Conservation (phyloP, 345 rosid species). For the Pseudoturritis turrita region DNA sequence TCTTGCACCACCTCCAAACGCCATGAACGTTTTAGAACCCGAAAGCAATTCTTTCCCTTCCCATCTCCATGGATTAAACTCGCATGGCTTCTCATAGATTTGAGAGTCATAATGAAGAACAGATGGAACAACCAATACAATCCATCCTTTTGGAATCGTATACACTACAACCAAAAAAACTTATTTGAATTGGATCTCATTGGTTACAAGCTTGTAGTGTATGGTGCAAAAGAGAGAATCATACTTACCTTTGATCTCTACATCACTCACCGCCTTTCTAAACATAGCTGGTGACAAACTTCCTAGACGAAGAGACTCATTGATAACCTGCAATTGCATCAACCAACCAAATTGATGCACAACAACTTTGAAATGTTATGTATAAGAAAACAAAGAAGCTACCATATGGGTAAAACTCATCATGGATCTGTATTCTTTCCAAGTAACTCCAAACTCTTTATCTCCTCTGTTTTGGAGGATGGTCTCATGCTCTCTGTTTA, state of each 20-base stretch:
- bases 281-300: constrained; percentile 35
- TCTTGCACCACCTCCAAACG: constrained; percentile 48
- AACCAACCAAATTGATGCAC: neutral
- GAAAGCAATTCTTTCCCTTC: constrained; percentile 29
- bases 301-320: constrained; percentile 43
- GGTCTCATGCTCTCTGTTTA: constrained; percentile 40
- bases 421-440: constrained; percentile 35
- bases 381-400: neutral
- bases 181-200: neutral
- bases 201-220: neutral
- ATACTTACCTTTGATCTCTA: constrained; percentile 32
- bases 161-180: constrained; percentile 28
- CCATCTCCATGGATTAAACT: constrained; percentile 48
- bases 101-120: constrained; percentile 32
- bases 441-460: constrained; percentile 17
- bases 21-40: constrained; percentile 44
- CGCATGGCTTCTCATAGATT: constrained; percentile 29
- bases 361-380: neutral
- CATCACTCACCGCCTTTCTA: constrained; percentile 36
- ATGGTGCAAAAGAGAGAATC: neutral
- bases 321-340: constrained; percentile 33
- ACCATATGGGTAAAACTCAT: constrained; percentile 36
- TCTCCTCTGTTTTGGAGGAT: constrained; percentile 18
- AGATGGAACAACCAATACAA: constrained; percentile 31
- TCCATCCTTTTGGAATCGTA: constrained; percentile 45